These are phyloP conservation scores for Lactifluus subvellereus DNA, from an alignment of 768 basidiomycete species.

Conservation along the genomic window DNA sequence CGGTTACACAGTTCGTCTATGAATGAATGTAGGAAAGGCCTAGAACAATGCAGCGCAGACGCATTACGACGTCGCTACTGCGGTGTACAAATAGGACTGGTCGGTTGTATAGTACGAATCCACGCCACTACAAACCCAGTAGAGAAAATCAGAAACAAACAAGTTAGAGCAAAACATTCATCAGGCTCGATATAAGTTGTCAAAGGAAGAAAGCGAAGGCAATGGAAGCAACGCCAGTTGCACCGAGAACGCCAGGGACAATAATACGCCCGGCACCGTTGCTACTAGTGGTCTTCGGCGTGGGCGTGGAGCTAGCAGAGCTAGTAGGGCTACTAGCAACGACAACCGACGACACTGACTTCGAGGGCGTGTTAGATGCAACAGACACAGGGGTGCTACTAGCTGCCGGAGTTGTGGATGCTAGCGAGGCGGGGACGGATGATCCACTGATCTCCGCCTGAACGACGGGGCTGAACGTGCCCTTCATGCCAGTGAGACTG, in stretches of 20 bases:
- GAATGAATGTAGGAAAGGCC: not conserved
- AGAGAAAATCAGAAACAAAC: not conserved
- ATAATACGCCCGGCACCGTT: constrained; percentile 23
- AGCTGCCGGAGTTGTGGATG: constrained; percentile 20
- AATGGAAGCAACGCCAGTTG: constrained; percentile 22
- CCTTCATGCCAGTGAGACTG: constrained; percentile 67
- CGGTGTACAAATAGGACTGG: not conserved
- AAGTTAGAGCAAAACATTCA: not conserved
- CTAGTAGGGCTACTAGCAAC: not conserved
- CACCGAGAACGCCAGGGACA: constrained; percentile 22
- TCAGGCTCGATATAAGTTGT: not conserved
- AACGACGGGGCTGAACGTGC: constrained; percentile 53
- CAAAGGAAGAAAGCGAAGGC: constrained; percentile 17
- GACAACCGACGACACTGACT: constrained; percentile 14
- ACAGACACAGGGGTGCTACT: constrained; percentile 25
- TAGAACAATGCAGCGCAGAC: not conserved
- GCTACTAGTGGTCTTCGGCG: not conserved
- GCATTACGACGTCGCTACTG: not conserved
- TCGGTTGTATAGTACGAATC: constrained; percentile 6
- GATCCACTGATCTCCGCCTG: constrained; percentile 57
- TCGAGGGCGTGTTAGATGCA: constrained; percentile 9
- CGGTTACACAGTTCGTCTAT: not conserved
- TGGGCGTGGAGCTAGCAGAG: too few relatives aligned
- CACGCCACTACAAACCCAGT: not conserved
- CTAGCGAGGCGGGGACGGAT: constrained; percentile 31